Base-by-base conservation (phyloP, 768 basidiomycete genomes). In the Trametes cingulata region DNA sequence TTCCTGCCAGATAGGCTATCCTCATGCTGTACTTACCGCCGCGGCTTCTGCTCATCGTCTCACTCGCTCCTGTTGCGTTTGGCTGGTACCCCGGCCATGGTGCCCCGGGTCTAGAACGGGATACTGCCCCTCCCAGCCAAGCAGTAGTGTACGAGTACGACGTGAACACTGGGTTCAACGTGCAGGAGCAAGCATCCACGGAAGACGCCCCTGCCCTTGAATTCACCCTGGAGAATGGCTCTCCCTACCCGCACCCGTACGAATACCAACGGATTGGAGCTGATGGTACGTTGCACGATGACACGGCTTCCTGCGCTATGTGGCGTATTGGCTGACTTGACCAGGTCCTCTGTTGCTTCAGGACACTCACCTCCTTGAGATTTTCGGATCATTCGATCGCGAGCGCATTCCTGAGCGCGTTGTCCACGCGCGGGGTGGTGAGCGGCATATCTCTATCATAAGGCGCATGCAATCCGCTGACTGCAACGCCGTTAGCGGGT, bases 341-440 rank as follows among this genome's bases (percentile, higher is more conserved):
- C 12, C 37, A 66, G 69, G 69, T 0, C 69, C 69, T 13, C 53
- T 70, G 15, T 54, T 70, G 3, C 62, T 70, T 6, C 67, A 68
- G 56, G 69, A 70, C 40, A 60, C 62, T 20, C 67, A 67, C 46
- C 24, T 67, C 40, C 51, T 65, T 9, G 69, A 70, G 49, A 52
- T 63, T 3, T 62, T 70, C 24, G 67, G 64, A 6, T 62, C 66
- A 4, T 70, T 70, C 57, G 69, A 62, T 25, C 62, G 69, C 13
- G 69, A 70, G 43, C 67, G 67, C 15, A 69, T 69, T 20, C 74
- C 74, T 35, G 74, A 73, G 52, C 68, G 73, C 24, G 70, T 72
- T 19, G 74, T 76, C 9, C 75, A 76, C 53, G 74, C 76, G 3
- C 69, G 74, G 51, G 75, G 73, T 25, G 65, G 68, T 67, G 17